Conservation (phyloP, 768 basidiomycete genomes). For the Pleurotus giganteus region DNA sequence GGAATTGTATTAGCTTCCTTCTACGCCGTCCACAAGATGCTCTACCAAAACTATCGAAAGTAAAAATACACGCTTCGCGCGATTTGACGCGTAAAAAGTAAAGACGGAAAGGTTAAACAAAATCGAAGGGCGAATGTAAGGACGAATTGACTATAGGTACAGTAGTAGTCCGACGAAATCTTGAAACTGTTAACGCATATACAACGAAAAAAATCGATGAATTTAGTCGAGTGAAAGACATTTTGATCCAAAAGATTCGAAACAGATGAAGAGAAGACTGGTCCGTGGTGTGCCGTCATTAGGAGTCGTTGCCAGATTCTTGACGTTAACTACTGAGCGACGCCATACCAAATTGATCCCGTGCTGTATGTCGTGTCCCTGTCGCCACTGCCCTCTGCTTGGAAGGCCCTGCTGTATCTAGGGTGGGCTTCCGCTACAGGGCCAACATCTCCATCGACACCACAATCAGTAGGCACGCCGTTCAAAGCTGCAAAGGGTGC, state of each 20-base stretch:
- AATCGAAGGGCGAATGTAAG: neutral
- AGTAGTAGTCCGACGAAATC: neutral
- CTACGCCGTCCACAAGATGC: too few species aligned
- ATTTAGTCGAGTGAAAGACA: too few species aligned
- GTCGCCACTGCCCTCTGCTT: neutral
- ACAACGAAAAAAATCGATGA: too few species aligned
- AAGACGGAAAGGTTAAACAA: neutral
- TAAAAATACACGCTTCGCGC: neutral
- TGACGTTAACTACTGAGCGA: neutral
- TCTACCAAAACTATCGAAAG: neutral
- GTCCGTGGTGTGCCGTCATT: neutral
- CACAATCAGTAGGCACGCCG: neutral
- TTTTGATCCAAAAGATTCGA: neutral
- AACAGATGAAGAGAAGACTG: neutral
- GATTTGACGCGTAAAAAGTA: neutral
- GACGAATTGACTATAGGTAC: neutral
- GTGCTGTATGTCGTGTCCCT: neutral
- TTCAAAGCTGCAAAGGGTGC: neutral
- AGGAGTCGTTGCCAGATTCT: neutral
- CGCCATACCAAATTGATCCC: neutral
- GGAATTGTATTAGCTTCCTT: too few species aligned
- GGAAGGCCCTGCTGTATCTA: neutral
- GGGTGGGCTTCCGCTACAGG: neutral
- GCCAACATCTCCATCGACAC: neutral
- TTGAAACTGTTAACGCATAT: too few species aligned